Conservation (phyloP, 1,284 basidiomycete species). For the Anthracocystis panici-leucophaei region DNA sequence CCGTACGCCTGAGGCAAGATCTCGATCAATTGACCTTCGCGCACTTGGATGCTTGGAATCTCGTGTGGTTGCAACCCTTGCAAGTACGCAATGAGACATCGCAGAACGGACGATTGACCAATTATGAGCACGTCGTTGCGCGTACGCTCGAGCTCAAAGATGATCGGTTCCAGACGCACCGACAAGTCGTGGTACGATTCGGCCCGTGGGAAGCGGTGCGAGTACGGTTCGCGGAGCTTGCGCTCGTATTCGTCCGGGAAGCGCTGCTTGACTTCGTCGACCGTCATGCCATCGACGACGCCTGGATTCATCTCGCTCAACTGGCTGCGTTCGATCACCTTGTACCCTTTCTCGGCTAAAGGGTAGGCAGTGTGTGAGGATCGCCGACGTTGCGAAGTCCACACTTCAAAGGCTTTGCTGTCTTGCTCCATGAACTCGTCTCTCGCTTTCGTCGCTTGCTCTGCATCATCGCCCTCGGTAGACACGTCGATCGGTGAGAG, state of each 20-base stretch:
- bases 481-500: conserved; percentile 26
- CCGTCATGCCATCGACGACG: conserved; percentile 85
- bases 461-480: background rate
- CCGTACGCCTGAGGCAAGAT: conserved; percentile 67
- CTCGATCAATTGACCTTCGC: conserved; percentile 67
- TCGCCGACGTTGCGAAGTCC: conserved; percentile 92
- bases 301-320: conserved; percentile 96
- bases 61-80: conserved; percentile 95
- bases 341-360: conserved; percentile 77
- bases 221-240: conserved; percentile 91
- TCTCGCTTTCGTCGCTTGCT: conserved; percentile 19
- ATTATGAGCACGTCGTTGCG: conserved; percentile 76
- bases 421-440: conserved; percentile 41
- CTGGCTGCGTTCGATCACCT: conserved; percentile 90
- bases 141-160: conserved; percentile 84
- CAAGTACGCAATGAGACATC: conserved; percentile 78
- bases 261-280: conserved; percentile 86
- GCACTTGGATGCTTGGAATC: conserved; percentile 93
- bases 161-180: conserved; percentile 78
- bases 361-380: conserved; percentile 97
- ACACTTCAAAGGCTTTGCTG: conserved; percentile 76
- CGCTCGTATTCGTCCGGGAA: conserved; percentile 95
- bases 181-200: conserved; percentile 85
- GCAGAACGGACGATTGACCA: conserved; percentile 94
- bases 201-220: conserved; percentile 76